These are phyloP conservation scores for Thymus quinquecostatus DNA, from an alignment of 257 asterid genomes.

Conservation along the genomic window DNA sequence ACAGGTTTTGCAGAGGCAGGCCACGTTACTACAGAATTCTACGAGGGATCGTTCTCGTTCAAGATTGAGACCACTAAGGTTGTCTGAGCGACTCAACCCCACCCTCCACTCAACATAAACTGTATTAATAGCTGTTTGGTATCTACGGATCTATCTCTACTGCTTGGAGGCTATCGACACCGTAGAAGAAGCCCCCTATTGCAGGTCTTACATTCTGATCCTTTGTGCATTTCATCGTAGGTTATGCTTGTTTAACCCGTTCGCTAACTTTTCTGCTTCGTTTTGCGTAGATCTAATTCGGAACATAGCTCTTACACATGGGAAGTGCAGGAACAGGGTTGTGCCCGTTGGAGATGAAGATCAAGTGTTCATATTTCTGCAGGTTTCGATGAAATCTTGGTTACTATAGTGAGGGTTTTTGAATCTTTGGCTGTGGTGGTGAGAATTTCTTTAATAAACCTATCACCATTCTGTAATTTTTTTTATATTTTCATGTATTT, in stretches of 20 bases:
- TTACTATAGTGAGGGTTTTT: background rate
- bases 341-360: background rate
- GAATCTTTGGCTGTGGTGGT: no score
- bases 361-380: background rate
- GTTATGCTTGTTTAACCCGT: background rate
- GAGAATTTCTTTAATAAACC: no score
- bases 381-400: background rate
- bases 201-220: background rate
- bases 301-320: background rate
- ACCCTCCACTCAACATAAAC: background rate
- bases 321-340: background rate
- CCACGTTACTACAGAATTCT: background rate
- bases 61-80: background rate
- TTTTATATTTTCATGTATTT: background rate
- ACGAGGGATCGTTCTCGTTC: background rate
- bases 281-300: background rate
- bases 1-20: constrained; percentile 2
- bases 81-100: background rate
- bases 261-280: background rate
- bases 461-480: no score
- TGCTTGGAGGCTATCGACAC: background rate
- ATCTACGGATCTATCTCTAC: background rate
- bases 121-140: background rate
- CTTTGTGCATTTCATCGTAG: background rate
- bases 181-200: background rate